Evolutionary conservation across 202 grass and related monocot species (phyloP).

Genomic region (Cymbopogon flexuosus): DNA sequence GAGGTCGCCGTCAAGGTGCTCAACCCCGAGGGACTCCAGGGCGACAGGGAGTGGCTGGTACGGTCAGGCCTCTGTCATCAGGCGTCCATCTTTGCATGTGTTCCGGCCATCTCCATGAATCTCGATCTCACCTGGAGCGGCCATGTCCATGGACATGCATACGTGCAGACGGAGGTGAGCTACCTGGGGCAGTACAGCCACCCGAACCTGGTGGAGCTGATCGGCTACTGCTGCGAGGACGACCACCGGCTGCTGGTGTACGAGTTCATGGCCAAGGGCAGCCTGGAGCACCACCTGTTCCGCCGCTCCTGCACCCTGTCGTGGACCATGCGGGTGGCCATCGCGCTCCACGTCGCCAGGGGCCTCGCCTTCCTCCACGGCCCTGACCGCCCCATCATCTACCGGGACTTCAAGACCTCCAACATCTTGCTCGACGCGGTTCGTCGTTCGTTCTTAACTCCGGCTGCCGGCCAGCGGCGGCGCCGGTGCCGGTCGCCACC

Average conservation of each 20-base stretch:
- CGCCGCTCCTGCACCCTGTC: conserved; percentile 46
- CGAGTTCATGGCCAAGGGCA: conserved; percentile 77
- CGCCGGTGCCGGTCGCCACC: background rate
- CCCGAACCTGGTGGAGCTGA: conserved; percentile 58
- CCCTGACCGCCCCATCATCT: conserved; percentile 53
- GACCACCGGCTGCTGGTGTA: conserved; percentile 75
- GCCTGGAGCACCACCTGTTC: conserved; percentile 80
- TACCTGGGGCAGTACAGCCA: conserved; percentile 67
- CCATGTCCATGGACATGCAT: background rate
- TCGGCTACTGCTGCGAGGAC: conserved; percentile 81
- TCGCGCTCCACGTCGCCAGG: conserved; percentile 52
- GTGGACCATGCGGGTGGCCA: conserved; percentile 51
- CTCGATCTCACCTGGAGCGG: background rate
- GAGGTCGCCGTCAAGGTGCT: conserved; percentile 66
- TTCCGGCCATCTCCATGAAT: background rate
- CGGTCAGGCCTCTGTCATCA: conserved; percentile 17
- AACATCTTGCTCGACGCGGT: conserved; percentile 73
- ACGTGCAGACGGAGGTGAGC: conserved; percentile 65
- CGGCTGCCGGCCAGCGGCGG: too few relatives aligned
- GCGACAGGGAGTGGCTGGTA: conserved; percentile 73
- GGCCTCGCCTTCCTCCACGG: conserved; percentile 74
- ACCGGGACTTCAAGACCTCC: conserved; percentile 82
- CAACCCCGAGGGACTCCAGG: conserved; percentile 60
- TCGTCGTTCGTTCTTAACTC: background rate
- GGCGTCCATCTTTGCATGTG: too few relatives aligned